Evolutionary conservation across 305 asterid genomes (phyloP).

Genomic region (Ajuga reptans): DNA sequence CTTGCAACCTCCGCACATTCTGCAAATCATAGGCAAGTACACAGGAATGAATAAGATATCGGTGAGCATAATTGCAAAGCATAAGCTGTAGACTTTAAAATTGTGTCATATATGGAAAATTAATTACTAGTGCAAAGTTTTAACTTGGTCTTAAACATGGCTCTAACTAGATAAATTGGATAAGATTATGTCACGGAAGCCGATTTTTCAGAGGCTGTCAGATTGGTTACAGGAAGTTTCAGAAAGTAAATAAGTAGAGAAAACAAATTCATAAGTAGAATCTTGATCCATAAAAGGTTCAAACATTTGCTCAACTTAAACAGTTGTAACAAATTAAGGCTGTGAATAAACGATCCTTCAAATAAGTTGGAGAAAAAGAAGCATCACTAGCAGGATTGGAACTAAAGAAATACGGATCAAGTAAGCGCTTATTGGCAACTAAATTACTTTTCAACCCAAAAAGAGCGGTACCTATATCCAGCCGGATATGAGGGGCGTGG

Average conservation of each 20-base stretch:
- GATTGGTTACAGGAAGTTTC: background rate
- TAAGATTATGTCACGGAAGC: background rate
- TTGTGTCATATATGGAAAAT: background rate
- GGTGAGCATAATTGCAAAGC: background rate
- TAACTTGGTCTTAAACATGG: background rate
- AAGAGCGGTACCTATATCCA: slow-evolving; percentile 38
- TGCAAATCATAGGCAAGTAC: slow-evolving; percentile 21
- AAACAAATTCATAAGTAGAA: background rate
- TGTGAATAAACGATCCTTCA: background rate
- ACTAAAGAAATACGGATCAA: background rate
- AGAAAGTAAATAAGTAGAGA: too few relatives aligned
- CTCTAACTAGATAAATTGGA: background rate
- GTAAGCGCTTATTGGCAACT: background rate
- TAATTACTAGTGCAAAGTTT: background rate
- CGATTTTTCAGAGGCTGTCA: background rate
- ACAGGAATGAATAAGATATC: too few relatives aligned
- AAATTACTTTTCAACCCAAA: too few relatives aligned
- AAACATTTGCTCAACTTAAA: background rate
- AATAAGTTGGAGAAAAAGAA: background rate
- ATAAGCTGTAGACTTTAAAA: too few relatives aligned
- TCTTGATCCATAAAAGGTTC: background rate
- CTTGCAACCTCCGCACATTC: slow-evolving; percentile 82
- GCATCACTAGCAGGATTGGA: background rate
- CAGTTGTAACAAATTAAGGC: background rate
- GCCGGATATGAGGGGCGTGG: slow-evolving; percentile 48